Base-by-base conservation (phyloP, 129 eudicot species). In the Solidago caesia region DNA sequence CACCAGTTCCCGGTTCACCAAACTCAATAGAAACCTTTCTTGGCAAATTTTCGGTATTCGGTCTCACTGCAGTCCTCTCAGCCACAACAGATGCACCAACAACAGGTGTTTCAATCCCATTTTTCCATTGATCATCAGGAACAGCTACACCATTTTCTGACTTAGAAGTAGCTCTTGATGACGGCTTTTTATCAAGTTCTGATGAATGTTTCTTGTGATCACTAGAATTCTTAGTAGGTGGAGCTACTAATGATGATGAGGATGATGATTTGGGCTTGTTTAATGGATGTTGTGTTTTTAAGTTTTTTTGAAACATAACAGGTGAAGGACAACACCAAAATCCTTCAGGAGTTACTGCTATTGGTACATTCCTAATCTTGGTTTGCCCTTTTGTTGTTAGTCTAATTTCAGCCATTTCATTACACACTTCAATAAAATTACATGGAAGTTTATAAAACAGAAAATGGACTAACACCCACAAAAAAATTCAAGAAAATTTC, bases 241-340 rank as follows among this genome's bases (percentile, higher is more conserved):
- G 82, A 46, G 81, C 39, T 33, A 33, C 39, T 33, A 33, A 33
- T 33, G 58, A 25, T 59, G 29, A 29, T 39, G 68, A 29, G 8
- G 77, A 79, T 48, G 91, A 64, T 68, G 89, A 72, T 79, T 87
- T 88, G 43, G 89, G 88, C 74, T 84, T 93, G 84, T 81, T 88
- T 25, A 82, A 58, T 29, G 91, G 85, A 71, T 82, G 84, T 63
- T 73, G 79, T 33, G 79, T 0, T 77, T 91, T 94, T 14, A 84
- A 74, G 78, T 84, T 75, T 83, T 94, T 94, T 15, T 89, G 99
- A 77, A 94, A 94, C 83, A 84, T 89, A 78, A 82, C 92, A 43
- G 99, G 99, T 12, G 99, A 87, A 25, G 99, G 99, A 58, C 99
- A 94, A 71, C 99, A 94, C 99, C 99, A 94, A 67, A 94, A 94